Evolutionary conservation across 2,329 filamentous ascomycete species (phyloP), one percentile per base, ranked within the genome.

Genomic region (Pseudopithomyces maydicus): DNA sequence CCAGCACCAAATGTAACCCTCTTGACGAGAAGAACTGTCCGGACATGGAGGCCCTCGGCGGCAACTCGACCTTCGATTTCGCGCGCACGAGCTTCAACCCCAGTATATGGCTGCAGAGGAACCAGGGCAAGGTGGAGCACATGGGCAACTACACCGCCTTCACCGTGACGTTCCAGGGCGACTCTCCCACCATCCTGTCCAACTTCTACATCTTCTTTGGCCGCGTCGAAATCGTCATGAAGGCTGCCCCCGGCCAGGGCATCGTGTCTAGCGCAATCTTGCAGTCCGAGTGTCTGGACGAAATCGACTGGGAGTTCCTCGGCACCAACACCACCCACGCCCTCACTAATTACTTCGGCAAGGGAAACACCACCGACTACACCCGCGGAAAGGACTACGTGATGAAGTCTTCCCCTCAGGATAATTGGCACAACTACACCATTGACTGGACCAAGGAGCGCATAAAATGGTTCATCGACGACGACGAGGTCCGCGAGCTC

Each of bases 1-100:
- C 92, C 32, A 86, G 78, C 54, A 92, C 90, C 7, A 75, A 82
- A 41, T 98, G 93, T 80, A 88, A 96, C 71, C 93, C 94, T 5
- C 81, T 89, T 68, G 84, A 92, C 62, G 77, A 79, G 58, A 86
- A 83, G 42, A 76, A 79, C 63, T 96, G 92, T 73, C 86, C 90
- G 1, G 74, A 86, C 39, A 84, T 95, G 73, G 82, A 86, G 2
- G 92, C 90, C 12, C 83, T 96, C 17, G 86, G 88, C 54, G 85
- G 85, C 51, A 79, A 79, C 55, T 81, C 78, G 61, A 77, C 74
- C 35, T 79, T 80, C 65, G 74, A 82, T 67, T 82, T 83, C 72
- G 82, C 88, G n/a, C n/a, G n/a, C 74, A 83, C 80, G 36, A 77
- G 75, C n/a, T 80, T 81, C 39, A 59, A 70, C 39, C 59, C 63